Conservation (phyloP, 1,284 basidiomycete species). For the Pseudozyma sp. region DNA sequence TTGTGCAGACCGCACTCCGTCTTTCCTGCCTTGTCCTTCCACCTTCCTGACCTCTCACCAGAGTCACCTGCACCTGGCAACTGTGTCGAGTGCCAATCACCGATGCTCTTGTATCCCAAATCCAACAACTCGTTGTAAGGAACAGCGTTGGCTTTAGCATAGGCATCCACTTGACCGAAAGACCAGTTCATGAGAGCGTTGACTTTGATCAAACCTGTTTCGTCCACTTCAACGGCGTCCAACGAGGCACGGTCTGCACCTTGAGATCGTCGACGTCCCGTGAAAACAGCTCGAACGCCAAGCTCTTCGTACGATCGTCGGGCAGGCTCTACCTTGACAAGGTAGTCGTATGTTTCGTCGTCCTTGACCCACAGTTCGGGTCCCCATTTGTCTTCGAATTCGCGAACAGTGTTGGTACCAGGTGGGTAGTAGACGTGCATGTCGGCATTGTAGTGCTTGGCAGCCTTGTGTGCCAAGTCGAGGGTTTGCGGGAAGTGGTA, state of each 20-base stretch:
- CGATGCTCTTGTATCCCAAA: conserved; percentile 92
- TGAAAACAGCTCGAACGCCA: conserved; percentile 88
- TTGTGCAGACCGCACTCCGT: conserved; percentile 92
- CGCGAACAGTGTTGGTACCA: conserved; percentile 77
- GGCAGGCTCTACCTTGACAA: conserved; percentile 95
- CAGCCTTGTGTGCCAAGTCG: conserved; percentile 83
- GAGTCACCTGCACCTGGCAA: conserved; percentile 72
- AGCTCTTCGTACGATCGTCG: conserved; percentile 86
- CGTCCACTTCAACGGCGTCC: conserved; percentile 89
- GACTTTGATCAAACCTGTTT: conserved; percentile 90
- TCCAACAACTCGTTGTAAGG: conserved; percentile 89
- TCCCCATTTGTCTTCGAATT: conserved; percentile 87
- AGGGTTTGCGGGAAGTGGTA: conserved; percentile 97
- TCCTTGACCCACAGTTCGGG: conserved; percentile 87
- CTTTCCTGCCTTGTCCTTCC: conserved; percentile 87
- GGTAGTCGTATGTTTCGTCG: conserved; percentile 89
- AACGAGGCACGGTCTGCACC: conserved; percentile 86
- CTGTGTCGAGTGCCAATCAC: conserved; percentile 94
- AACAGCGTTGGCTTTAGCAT: conserved; percentile 84
- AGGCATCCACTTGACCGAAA: conserved; percentile 86
- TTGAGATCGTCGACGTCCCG: conserved; percentile 90
- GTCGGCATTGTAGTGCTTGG: conserved; percentile 79
- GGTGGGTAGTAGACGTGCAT: conserved; percentile 85
- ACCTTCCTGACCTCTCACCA: conserved; percentile 90
- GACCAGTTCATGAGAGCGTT: conserved; percentile 94